Evolutionary conservation across 495 filamentous ascomycete species (phyloP).

Genomic region (Podospora appendiculata): DNA sequence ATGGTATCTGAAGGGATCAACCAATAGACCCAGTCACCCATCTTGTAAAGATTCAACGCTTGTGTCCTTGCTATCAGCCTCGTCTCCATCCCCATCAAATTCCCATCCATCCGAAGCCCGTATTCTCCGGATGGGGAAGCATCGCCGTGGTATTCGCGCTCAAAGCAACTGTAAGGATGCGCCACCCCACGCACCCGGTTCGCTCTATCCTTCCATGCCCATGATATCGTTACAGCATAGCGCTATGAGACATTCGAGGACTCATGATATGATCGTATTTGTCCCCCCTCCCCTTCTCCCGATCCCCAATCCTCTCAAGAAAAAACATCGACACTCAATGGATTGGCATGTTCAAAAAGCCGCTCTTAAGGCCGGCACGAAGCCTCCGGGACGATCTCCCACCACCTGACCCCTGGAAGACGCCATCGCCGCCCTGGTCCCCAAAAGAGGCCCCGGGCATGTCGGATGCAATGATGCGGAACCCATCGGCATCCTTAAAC

Average conservation of each 20-base stretch:
- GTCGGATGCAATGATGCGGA: constrained; percentile 25
- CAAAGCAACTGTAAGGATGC: background rate
- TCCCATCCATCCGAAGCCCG: background rate
- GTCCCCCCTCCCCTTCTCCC: background rate
- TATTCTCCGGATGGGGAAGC: background rate
- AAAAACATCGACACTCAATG: background rate
- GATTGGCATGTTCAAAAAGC: background rate
- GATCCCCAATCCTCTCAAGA: background rate
- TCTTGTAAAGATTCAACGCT: too few species aligned
- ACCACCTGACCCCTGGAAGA: too few species aligned
- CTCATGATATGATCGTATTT: background rate
- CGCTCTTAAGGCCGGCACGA: background rate
- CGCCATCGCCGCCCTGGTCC: background rate
- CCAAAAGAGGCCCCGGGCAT: background rate
- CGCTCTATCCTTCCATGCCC: background rate
- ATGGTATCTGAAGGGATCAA: too few species aligned
- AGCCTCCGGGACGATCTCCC: too few species aligned
- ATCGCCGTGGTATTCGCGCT: background rate
- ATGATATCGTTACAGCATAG: background rate
- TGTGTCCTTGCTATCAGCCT: too few species aligned
- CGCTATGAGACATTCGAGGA: background rate
- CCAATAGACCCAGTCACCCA: too few species aligned
- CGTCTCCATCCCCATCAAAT: background rate
- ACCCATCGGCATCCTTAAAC: constrained; percentile 68
- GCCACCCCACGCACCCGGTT: background rate